phyloP scores from a whole-genome alignment of 1,284 basidiomycete species.

The Malassezia vespertilionis region DNA sequence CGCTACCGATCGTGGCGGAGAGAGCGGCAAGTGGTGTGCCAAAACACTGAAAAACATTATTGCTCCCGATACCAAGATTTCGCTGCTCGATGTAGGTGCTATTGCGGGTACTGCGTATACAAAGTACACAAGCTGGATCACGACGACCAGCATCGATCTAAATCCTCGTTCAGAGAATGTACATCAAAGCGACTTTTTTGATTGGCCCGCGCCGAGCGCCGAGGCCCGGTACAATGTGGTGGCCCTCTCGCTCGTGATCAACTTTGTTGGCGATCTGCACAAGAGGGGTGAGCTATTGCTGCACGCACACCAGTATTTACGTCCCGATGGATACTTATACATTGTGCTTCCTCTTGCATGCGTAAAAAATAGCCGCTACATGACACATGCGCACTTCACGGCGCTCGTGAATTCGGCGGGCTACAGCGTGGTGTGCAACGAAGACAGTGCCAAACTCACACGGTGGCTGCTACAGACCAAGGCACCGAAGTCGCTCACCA shows the following conservation, averaged over 20 bases:
- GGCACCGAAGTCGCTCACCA: slow-evolving; percentile 1
- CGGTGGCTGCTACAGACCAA: slow-evolving; percentile 44
- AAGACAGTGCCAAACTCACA: slow-evolving; percentile 47
- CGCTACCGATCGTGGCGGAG: slow-evolving; percentile 18
- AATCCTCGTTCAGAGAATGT: slow-evolving; percentile 48
- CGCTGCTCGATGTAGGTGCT: slow-evolving; percentile 50
- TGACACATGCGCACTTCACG: slow-evolving; percentile 42
- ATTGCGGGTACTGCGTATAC: slow-evolving; percentile 47
- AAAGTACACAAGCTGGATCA: slow-evolving; percentile 43
- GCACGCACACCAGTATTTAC: slow-evolving; percentile 36
- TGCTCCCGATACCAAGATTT: slow-evolving; percentile 5
- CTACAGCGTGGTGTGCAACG: slow-evolving; percentile 42
- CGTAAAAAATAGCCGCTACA: slow-evolving; percentile 47
- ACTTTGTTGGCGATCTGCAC: slow-evolving; percentile 48
- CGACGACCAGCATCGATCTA: slow-evolving; percentile 48
- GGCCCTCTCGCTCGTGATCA: slow-evolving; percentile 48
- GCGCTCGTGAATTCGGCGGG: slow-evolving; percentile 44
- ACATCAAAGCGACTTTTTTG: slow-evolving; percentile 47
- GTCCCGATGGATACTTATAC: slow-evolving; percentile 43
- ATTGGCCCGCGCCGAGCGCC: slow-evolving; percentile 32
- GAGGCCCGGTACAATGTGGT: slow-evolving; percentile 46
- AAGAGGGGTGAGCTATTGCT: slow-evolving; percentile 43
- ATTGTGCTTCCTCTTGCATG: slow-evolving; percentile 49
- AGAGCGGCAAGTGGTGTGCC: slow-evolving; percentile 39
- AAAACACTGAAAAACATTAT: slow-evolving; percentile 22